phyloP scores from a whole-genome alignment of 2,329 filamentous ascomycete genomes.

The Microsporum ferrugineum region DNA sequence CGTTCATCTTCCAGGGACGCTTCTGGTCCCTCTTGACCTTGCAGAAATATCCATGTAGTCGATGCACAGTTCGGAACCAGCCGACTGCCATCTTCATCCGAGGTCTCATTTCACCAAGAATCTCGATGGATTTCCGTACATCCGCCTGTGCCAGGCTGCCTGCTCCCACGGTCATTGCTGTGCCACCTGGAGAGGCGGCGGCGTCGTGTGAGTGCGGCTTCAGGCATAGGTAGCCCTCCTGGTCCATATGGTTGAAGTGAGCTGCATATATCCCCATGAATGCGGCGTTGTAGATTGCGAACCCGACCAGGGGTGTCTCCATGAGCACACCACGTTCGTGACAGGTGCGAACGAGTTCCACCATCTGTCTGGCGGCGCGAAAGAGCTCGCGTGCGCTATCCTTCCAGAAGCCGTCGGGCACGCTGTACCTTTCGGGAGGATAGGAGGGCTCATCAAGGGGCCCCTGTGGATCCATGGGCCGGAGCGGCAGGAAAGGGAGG shows the following conservation, averaged over 20 bases:
- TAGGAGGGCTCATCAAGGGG: slow-evolving; percentile 43
- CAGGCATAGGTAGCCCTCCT: slow-evolving; percentile 36
- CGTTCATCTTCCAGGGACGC: slow-evolving; percentile 19
- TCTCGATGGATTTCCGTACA: slow-evolving; percentile 28
- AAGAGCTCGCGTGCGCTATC: slow-evolving; percentile 42
- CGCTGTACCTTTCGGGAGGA: slow-evolving; percentile 32
- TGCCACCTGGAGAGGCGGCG: slow-evolving; percentile 15
- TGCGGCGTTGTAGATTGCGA: slow-evolving; percentile 44
- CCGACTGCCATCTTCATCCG: slow-evolving; percentile 31
- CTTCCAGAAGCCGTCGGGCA: slow-evolving; percentile 43
- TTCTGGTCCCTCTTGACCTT: slow-evolving; percentile 31
- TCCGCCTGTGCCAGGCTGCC: slow-evolving; percentile 21
- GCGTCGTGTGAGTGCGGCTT: slow-evolving; percentile 18
- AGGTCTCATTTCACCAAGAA: slow-evolving; percentile 32
- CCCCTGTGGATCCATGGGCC: slow-evolving; percentile 40
- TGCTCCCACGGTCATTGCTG: slow-evolving; percentile 12
- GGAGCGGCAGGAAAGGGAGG: slow-evolving; percentile 43
- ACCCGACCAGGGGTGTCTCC: slow-evolving; percentile 46
- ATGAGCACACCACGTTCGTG: slow-evolving; percentile 41
- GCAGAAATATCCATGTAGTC: slow-evolving; percentile 31
- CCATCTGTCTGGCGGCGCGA: slow-evolving; percentile 41
- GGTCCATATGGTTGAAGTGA: slow-evolving; percentile 47
- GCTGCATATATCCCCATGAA: slow-evolving; percentile 43
- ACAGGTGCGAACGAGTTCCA: slow-evolving; percentile 42
- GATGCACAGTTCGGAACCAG: slow-evolving; percentile 36